Evolutionary conservation across 345 rosid species (phyloP), one percentile per base, ranked within the genome.

Genomic region (Citrus trifoliata): DNA sequence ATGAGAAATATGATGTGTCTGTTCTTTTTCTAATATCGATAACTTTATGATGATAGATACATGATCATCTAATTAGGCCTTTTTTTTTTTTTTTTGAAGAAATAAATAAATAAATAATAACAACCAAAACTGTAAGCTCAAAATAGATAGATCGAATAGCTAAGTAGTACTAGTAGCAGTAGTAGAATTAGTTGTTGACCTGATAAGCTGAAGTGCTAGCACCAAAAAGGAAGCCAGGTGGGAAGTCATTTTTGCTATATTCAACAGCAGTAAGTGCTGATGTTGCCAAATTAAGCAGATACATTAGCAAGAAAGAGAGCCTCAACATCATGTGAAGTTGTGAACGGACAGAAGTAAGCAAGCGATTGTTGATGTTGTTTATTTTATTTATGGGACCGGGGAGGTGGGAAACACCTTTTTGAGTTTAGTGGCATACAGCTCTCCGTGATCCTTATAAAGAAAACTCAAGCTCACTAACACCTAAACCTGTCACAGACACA

Each of bases 161-260:
- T 2, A 32, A 46, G 19, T 70, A 56, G 35, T 33, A 33, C 0
- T 32, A 32, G 37, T 5, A 35, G 37, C 1, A 35, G 12, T n/a
- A 42, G 38, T 3, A 42, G 30, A 62, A 28, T 35, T 25, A 27
- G 48, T 46, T 6, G 56, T 12, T 46, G 51, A 82, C 82, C 76
- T 82, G 79, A 72, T 81, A 82, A 67, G 81, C 80, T 9, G 80
- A 71, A 68, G 78, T 78, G 78, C 59, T 71, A 9, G 80, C 67
- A 58, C 83, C 82, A 8, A 79, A 82, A 10, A 77, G 7, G 42
- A 80, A 81, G 62, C 67, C 78, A 37, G 76, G 51, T 35, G 78
- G 82, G 70, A 80, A 72, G 60, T 85, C 85, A 70, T 70, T 21
- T 77, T 55, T 77, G 63, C 60, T 70, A n/a, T 65, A 67, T 48